Evolutionary conservation across 2,329 filamentous ascomycete genomes (phyloP).

Genomic region (Elsinoe batatas): DNA sequence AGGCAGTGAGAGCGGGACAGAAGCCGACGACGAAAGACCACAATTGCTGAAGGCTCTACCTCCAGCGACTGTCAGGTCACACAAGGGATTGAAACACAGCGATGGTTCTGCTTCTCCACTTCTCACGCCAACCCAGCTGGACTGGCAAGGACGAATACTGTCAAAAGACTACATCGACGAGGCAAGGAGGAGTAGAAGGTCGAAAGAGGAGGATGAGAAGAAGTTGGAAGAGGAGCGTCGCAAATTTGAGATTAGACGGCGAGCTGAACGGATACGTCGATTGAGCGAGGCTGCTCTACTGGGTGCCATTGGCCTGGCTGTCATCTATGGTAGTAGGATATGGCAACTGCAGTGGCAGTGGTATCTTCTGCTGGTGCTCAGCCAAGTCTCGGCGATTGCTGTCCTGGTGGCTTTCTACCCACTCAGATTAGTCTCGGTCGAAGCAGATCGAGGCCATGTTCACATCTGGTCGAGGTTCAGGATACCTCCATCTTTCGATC

Average conservation of each 20-base stretch:
- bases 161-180: slow-evolving; percentile 29
- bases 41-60: slow-evolving; percentile 70
- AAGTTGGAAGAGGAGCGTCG: slow-evolving; percentile 43
- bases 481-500: slow-evolving; percentile 74
- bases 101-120: slow-evolving; percentile 31
- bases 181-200: slow-evolving; percentile 20
- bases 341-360: slow-evolving; percentile 26
- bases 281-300: slow-evolving; percentile 46
- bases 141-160: slow-evolving; percentile 35
- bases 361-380: slow-evolving; percentile 33
- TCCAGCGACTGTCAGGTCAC: slow-evolving; percentile 59
- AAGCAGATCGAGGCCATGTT: slow-evolving; percentile 9
- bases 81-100: slow-evolving; percentile 61
- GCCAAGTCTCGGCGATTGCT: slow-evolving; percentile 28
- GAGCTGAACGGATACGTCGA: slow-evolving; percentile 73
- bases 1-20: slow-evolving; percentile 77
- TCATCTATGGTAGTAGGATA: slow-evolving; percentile 30
- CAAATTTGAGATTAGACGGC: slow-evolving; percentile 74
- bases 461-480: slow-evolving; percentile 31
- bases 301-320: slow-evolving; percentile 41
- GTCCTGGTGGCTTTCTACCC: slow-evolving; percentile 29
- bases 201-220: slow-evolving; percentile 32
- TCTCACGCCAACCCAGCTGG: slow-evolving; percentile 38
- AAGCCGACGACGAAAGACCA: slow-evolving; percentile 82
- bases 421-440: slow-evolving; percentile 25